phyloP scores from a whole-genome alignment of 306 rosid species.

The Bauhinia variegata region DNA sequence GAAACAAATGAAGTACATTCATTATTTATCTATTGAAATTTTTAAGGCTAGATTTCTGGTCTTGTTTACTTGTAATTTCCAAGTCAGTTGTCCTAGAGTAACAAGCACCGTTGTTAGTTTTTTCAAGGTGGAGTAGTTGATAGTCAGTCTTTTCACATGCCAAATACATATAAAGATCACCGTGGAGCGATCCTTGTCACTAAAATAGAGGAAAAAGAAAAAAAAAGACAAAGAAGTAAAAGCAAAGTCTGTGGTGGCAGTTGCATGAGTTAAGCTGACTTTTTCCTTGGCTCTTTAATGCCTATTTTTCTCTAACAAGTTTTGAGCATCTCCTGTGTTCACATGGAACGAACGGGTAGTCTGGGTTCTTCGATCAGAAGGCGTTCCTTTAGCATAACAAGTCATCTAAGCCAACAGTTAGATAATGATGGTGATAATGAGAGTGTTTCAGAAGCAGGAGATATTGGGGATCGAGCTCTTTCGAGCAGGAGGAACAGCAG shows the following conservation, averaged over 20 bases:
- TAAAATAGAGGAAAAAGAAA: neutral
- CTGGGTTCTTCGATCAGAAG: constrained; percentile 50
- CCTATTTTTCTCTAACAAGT: neutral
- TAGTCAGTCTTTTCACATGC: neutral
- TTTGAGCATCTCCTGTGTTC: neutral
- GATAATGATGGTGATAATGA: constrained; percentile 52
- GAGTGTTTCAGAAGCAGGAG: constrained; percentile 84
- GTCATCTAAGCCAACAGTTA: constrained; percentile 35
- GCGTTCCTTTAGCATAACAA: constrained; percentile 57
- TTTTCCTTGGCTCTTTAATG: neutral
- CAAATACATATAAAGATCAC: neutral
- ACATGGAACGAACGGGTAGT: constrained; percentile 54
- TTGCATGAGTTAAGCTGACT: too few species aligned
- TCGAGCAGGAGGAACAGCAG: constrained; percentile 49
- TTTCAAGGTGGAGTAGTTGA: constrained; percentile 11
- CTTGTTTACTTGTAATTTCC: neutral
- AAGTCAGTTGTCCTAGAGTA: neutral
- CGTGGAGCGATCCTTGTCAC: neutral
- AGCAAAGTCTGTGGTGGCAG: constrained; percentile 10
- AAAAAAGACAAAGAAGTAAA: too few species aligned
- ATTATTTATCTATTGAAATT: neutral
- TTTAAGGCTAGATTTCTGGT: neutral
- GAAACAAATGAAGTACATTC: neutral
- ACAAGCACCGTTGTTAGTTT: neutral
- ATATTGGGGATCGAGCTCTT: constrained; percentile 83